Evolutionary conservation across 108 stramenopile species (phyloP), one percentile per base, ranked within the genome.

Genomic region (Cyclotella choctawhatcheeana): DNA sequence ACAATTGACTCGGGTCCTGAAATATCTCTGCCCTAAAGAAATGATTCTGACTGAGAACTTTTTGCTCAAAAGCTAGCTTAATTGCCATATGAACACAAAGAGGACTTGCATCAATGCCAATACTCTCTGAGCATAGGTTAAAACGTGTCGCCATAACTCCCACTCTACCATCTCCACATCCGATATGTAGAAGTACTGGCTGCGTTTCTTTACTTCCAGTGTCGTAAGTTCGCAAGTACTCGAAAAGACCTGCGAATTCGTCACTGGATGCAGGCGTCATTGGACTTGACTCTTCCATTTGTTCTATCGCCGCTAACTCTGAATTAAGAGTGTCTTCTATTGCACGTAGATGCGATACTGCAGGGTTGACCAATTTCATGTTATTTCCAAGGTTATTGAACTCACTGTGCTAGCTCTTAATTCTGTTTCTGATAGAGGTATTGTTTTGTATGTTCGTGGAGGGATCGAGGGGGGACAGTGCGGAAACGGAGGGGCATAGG

Each of bases 31-130:
- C 20, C 24, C 37, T 3, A 32, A 60, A 60, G 10, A 60, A 35
- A 60, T 60, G 33, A 37, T 60, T 32, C 24, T 60, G 7, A 32
- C 34, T 37, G 34, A 60, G 21, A n/a, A 60, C 58, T 37, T 60
- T 60, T 60, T 60, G 31, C 31, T 60, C 30, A 37, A 60, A 60
- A 13, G 58, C 58, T 7, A 37, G 8, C 34, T 60, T 33, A 16
- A 32, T 60, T 7, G 58, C 27, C 13, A 34, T 35, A 20, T 8
- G 20, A 18, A 60, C 24, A 6, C 4, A 14, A 10, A 22, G 6
- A 18, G 58, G 58, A 35, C 24, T 60, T 7, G 34, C 24, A 37
- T 33, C 58, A 14, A 60, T 21, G 10, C 58, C 58, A 35, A 60
- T 35, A 2, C 14, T 8, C 18, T 33, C 17, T 8, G 58, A 35